These are phyloP conservation scores for Debaryomyces fabryi DNA, from an alignment of 1,139 yeast genomes.

Conservation along the genomic window DNA sequence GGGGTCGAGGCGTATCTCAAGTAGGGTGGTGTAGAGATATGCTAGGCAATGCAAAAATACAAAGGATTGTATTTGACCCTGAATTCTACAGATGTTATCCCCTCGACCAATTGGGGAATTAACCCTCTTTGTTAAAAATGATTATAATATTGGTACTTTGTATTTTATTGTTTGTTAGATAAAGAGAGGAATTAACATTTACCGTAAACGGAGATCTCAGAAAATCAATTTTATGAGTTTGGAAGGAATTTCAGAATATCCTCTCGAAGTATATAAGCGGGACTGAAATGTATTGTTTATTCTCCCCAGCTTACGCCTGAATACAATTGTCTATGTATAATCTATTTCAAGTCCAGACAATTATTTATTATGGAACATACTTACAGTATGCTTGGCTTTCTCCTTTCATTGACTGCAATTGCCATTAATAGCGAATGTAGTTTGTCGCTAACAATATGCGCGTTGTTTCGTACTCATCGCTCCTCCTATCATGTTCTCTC, in stretches of 20 bases:
- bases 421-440: background rate
- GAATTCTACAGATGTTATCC: background rate
- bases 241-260: background rate
- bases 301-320: background rate
- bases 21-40: background rate
- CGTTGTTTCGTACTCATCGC: background rate
- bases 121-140: background rate
- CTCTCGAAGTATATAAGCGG: background rate
- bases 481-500: background rate
- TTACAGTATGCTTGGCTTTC: background rate
- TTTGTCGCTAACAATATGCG: background rate
- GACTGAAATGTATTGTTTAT: background rate
- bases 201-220: background rate
- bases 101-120: background rate
- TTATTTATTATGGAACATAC: background rate
- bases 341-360: background rate
- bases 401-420: background rate
- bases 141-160: background rate
- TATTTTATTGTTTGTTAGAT: background rate
- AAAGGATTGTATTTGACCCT: background rate
- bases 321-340: background rate
- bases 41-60: background rate
- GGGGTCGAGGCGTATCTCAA: background rate
- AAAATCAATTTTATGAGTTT: background rate
- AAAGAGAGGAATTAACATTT: background rate